phyloP scores from a whole-genome alignment of 805 yeast genomes.

The Dipodascus albidus region DNA sequence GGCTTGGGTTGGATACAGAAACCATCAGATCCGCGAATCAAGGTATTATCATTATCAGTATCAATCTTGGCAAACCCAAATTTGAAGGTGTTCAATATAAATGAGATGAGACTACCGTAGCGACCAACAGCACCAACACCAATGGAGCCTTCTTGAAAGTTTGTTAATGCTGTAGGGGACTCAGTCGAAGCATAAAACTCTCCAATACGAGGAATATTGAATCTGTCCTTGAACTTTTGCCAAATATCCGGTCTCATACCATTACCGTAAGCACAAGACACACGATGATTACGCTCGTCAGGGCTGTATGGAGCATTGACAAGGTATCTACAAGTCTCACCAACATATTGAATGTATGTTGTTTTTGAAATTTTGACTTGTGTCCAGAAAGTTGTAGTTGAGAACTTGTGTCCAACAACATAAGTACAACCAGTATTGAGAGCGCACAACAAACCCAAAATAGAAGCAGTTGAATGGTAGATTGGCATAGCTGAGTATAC shows the following conservation, averaged over 20 bases:
- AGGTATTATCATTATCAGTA: conserved; percentile 60
- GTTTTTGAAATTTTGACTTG: conserved; percentile 64
- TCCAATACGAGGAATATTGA: conserved; percentile 64
- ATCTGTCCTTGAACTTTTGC: conserved; percentile 66
- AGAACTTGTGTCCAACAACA: conserved; percentile 70
- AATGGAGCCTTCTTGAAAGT: conserved; percentile 60
- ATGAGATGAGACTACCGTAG: conserved; percentile 36
- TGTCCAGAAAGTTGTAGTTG: conserved; percentile 80
- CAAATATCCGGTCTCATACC: conserved; percentile 87
- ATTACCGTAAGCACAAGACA: conserved; percentile 74
- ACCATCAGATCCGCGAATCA: conserved; percentile 63
- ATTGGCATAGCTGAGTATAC: conserved; percentile 91
- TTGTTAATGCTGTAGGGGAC: conserved; percentile 79
- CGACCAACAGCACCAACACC: conserved; percentile 86
- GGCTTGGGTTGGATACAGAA: conserved; percentile 40
- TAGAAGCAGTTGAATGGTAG: conserved; percentile 89
- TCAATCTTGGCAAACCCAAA: conserved; percentile 34
- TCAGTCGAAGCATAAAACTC: conserved; percentile 94
- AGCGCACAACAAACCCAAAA: conserved; percentile 70
- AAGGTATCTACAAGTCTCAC: conserved; percentile 85
- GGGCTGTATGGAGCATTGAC: conserved; percentile 54
- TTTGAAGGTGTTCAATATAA: conserved; percentile 2
- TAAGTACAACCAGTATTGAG: conserved; percentile 59
- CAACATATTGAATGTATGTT: conserved; percentile 85
- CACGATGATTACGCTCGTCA: conserved; percentile 45